Evolutionary conservation across 441 rosid genomes (phyloP), one percentile per base, ranked within the genome.

Genomic region (Gossypium laxum): DNA sequence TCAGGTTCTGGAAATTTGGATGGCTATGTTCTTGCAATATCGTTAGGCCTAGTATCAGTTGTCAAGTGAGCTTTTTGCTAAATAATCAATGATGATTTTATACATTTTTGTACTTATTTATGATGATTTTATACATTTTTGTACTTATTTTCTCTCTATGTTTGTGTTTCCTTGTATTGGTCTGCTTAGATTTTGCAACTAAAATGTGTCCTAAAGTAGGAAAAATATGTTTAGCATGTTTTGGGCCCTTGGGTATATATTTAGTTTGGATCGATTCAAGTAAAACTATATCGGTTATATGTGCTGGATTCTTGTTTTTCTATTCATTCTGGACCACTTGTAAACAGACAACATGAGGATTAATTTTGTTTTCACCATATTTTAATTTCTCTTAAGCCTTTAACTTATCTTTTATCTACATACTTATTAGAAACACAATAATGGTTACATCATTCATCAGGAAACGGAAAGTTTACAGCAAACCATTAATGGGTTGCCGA

Each of bases 1-100:
- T 73, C 86, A 93, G 98, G 88, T 85, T 87, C 97, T 60, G 80
- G 75, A 79, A 72, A 76, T 76, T 80, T 82, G 67, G 70, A 82
- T 78, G 97, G 98, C 67, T 88, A 81, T 78, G 38, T 83, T 59
- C 85, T 93, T 57, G 97, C 97, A 66, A 58, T 87, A 75, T 82
- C 88, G 38, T 82, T 93, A 77, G 96, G 97, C 77, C 81, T 88
- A 65, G 77, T 82, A 75, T 89, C 98, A 67, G 71, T 89, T 54
- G 41, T 89, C 59, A 93, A 93, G 97, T 93, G 88, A 85, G 55
- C 74, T 55, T 73, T 72, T 38, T 7, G 15, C 59, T 19, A 64
- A 54, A 12, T 32, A 18, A 50, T 11, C n/a, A 66, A 30, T 70
- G 41, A 50, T 55, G 50, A 12, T 69, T 66, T 50, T 64, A 54